Evolutionary conservation across 108 stramenopile species (phyloP), one percentile per base, ranked within the genome.

Genomic region (Nannochloropsis salina): DNA sequence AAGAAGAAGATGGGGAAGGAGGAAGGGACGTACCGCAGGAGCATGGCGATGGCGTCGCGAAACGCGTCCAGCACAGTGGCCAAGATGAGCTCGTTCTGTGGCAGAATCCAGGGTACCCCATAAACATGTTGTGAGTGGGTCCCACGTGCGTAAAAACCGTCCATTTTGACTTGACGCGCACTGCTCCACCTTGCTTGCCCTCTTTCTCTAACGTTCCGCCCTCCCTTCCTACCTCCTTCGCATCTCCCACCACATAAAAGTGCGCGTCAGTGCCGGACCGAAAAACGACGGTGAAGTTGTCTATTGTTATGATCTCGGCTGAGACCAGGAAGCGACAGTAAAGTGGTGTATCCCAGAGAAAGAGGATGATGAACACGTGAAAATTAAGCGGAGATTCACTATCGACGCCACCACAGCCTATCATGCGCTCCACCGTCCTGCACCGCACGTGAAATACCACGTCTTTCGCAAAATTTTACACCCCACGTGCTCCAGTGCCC

Each of bases 31-130:
- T 85, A 83, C 85, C 89, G 85, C 18, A 92, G 91, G 6, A 92
- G 91, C 45, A 81, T 43, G 31, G n/a, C 43, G 5, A 92, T 80
- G 2, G 91, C 83, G 42, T 92, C 91, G 61, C 86, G 83, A 79
- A 92, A 88, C 9, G 88, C 91, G n/a, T 92, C 91, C 22, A 92
- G 83, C 21, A 92, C 90, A 9, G 79, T 88, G 18, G 88, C 80
- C 9, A 92, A 90, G 9, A 92, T 90, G 1, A 92, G 80, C 90
- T 92, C 91, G 83, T 92, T 92, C 90, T 90, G 84, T 2, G 89
- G 44, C 15, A 84, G 9, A 89, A 10, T 41, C 11, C 85, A 85
- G 42, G 41, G 81, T 1, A 15, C 20, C 18, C 18, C 18, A 18
- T 1, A 1, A 1, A 82, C 1, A 85, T n/a, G n/a, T 45, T 40